Evolutionary conservation across 1,139 yeast genomes (phyloP).

Genomic region (Yamadazyma pseudoaaseri): DNA sequence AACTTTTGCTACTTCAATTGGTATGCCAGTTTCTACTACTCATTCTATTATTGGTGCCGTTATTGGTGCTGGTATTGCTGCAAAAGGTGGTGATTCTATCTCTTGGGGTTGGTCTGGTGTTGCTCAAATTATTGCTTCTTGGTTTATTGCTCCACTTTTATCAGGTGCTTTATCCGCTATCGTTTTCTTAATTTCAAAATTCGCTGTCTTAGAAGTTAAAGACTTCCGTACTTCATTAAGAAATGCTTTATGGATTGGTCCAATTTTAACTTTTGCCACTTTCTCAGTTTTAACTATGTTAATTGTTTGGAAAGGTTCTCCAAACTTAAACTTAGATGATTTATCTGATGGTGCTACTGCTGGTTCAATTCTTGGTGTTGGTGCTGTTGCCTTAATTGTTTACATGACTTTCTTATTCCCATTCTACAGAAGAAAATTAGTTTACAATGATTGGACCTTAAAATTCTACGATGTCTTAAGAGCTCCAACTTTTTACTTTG

Average conservation of each 20-base stretch:
- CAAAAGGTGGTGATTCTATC: slow-evolving; percentile 56
- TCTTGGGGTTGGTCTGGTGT: slow-evolving; percentile 80
- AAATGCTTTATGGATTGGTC: slow-evolving; percentile 59
- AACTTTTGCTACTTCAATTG: slow-evolving; percentile 61
- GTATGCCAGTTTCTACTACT: slow-evolving; percentile 79
- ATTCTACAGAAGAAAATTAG: slow-evolving; percentile 58
- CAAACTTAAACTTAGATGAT: slow-evolving; percentile 54
- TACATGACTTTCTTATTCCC: slow-evolving; percentile 62
- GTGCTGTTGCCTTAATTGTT: slow-evolving; percentile 51
- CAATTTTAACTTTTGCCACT: slow-evolving; percentile 59
- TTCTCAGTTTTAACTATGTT: slow-evolving; percentile 63
- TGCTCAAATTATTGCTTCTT: slow-evolving; percentile 71
- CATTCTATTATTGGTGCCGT: slow-evolving; percentile 79
- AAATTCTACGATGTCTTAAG: slow-evolving; percentile 53
- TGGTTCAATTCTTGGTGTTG: slow-evolving; percentile 63
- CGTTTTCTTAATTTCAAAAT: slow-evolving; percentile 60
- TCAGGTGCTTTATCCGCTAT: slow-evolving; percentile 65
- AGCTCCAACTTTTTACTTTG: slow-evolving; percentile 62
- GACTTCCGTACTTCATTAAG: slow-evolving; percentile 39
- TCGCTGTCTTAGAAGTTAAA: slow-evolving; percentile 58
- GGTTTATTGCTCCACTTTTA: slow-evolving; percentile 78
- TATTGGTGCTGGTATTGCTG: slow-evolving; percentile 75
- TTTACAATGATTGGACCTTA: slow-evolving; percentile 68
- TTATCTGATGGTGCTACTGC: slow-evolving; percentile 50
- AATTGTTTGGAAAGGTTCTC: slow-evolving; percentile 73